Evolutionary conservation across 2,329 filamentous ascomycete species (phyloP).

Genomic region (Fusarium verrucosum): DNA sequence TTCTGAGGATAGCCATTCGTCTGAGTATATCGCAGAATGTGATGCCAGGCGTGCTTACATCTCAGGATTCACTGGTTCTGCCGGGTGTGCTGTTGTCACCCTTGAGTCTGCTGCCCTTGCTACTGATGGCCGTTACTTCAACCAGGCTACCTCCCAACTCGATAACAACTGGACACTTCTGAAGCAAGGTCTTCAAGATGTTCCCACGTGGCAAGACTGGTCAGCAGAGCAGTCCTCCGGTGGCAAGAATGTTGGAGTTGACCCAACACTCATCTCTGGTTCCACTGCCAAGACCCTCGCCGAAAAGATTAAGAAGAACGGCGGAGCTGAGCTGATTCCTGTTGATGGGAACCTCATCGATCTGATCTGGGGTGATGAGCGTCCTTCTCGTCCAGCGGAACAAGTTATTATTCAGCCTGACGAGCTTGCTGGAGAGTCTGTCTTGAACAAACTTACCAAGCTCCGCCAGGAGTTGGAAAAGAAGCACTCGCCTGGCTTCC

Average conservation of each 20-base stretch:
- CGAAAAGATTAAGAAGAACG: constrained; percentile 87
- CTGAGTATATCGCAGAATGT: constrained; percentile 97
- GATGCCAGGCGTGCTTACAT: constrained; percentile 93
- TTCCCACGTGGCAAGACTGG: constrained; percentile 99
- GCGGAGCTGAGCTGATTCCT: constrained; percentile 78
- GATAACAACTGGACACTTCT: constrained; percentile 91
- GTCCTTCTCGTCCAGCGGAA: constrained; percentile 79
- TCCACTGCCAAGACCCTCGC: constrained; percentile 72
- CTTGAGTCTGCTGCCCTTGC: constrained; percentile 87
- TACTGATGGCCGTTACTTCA: constrained; percentile 98
- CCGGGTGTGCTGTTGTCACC: constrained; percentile 90
- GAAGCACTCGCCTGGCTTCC: constrained; percentile 85
- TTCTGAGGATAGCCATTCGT: constrained; percentile 96
- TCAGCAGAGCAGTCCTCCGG: constrained; percentile 84
- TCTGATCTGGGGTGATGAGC: constrained; percentile 79
- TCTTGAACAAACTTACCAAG: constrained; percentile 83
- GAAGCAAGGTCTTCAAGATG: constrained; percentile 92
- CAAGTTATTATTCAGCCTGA: constrained; percentile 75
- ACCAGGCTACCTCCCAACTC: constrained; percentile 90
- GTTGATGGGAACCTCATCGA: constrained; percentile 89
- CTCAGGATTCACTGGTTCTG: constrained; percentile 93
- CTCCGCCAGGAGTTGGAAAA: constrained; percentile 91
- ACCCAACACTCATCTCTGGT: constrained; percentile 84
- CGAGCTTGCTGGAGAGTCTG: constrained; percentile 83
- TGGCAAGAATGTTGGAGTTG: constrained; percentile 89